A percentile compares a stretch with the other conserved stretches of the same genome.
These are phyloP conservation scores for Myxozyma vanderwaltii DNA, from an alignment of 805 yeast genomes.

Conservation along the genomic window DNA sequence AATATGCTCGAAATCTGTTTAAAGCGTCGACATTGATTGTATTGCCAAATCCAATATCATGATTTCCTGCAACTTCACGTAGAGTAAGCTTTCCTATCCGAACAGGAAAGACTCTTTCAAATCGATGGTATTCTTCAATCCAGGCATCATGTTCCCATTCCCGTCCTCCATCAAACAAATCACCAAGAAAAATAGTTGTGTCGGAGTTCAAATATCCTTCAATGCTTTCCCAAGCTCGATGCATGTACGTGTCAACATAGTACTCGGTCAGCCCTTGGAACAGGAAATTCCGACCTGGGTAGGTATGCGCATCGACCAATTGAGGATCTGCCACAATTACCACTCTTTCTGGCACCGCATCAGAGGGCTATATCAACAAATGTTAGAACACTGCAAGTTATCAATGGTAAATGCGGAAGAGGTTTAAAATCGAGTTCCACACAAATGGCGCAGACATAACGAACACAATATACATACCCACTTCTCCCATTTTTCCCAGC, in stretches of 20 bases:
- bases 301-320: constrained; percentile 83
- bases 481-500: constrained; percentile 69
- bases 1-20: constrained; percentile 65
- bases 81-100: constrained; percentile 43
- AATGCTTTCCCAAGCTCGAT: constrained; percentile 66
- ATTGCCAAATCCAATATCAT: constrained; percentile 92
- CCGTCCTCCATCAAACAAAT: constrained; percentile 92
- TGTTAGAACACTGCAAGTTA: neutral
- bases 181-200: constrained; percentile 80
- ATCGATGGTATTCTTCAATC: constrained; percentile 70
- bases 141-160: constrained; percentile 73
- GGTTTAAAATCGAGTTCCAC: too few relatives aligned
- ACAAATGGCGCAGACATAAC: neutral
- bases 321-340: constrained; percentile 88
- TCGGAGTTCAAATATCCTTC: constrained; percentile 69
- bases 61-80: constrained; percentile 76
- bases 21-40: constrained; percentile 59
- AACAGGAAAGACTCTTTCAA: constrained; percentile 64
- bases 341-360: constrained; percentile 26
- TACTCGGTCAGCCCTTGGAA: constrained; percentile 58
- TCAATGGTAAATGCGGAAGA: too few relatives aligned
- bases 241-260: constrained; percentile 76
- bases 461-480: constrained; percentile 46
- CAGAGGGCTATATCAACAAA: constrained; percentile 9
- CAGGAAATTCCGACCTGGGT: constrained; percentile 64